Evolutionary conservation across 2,329 filamentous ascomycete species (phyloP), one percentile per base, ranked within the genome.

Genomic region (Raffaelea ambrosiae): DNA sequence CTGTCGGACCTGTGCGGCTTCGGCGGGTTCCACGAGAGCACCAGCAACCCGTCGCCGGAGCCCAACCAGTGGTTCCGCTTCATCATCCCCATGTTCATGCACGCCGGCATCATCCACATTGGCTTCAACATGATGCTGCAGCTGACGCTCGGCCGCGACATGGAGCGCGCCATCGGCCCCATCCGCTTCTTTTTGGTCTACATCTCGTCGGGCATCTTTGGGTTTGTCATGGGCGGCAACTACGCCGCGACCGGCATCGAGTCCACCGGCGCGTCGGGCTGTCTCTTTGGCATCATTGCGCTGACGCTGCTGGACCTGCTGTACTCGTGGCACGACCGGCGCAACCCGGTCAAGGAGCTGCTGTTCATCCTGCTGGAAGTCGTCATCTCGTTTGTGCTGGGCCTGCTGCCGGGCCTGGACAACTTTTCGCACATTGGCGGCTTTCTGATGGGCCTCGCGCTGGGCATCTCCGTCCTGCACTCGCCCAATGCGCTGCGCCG

Each of bases 391-490:
- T 96, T 98, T 61, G 88, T 93, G 16, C 77, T 98, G 3, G 93
- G 93, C 31, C 76, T 98, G 4, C 75, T 98, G 1, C 93, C 93
- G 0, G 91, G 90, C 9, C 69, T 98, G 42, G 93, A 98, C 71
- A 98, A 98, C 66, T 98, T 97, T 65, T 87, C 88, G 16, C 93
- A 98, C 57, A 96, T 98, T 53, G 93, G 93, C 47, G 93, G 93
- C 2, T 96, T 97, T 64, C 67, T 95, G 44, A 95, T 95, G 81
- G 93, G 93, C 1, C 69, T 98, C 7, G 84, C 84, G 0, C 77
- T 96, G 1, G 93, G 93, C 13, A 74, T 97, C 45, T 94, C 84
- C 53, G 74, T 98, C 23, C 72, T 98, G 52, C 89, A 91, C 61
- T 96, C 90, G 3, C 93, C 93, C 2, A 86, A 89, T 54, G 74